Base-by-base conservation (phyloP, 768 basidiomycete genomes). In the Suillus paluster region DNA sequence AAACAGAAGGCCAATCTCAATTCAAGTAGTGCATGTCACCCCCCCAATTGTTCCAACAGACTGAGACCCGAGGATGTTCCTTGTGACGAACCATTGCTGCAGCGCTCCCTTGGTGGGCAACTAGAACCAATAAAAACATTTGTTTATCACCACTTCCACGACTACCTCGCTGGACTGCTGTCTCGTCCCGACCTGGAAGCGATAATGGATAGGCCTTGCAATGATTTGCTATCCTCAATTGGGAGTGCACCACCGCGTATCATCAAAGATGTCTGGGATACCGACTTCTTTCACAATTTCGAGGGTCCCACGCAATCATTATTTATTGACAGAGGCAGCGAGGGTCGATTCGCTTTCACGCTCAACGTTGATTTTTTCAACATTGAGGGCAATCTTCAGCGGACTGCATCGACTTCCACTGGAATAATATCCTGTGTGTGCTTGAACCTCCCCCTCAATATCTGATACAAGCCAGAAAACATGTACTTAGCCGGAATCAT, bases 401-500 rank as follows among this genome's bases (percentile, higher is more conserved):
- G 6, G 30, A 30, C 3, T 30, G 30, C 30, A 30, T 30, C 30
- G 30, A 30, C 30, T 30, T 30, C 30, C 30, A 30, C 30, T 30
- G 30, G 30, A 30, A 30, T 30, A 30, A 30, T 30, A 3, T 30
- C 30, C 30, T 30, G 30, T 30, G 62, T 73, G 7, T 66, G 72
- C 19, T 66, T 79, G 8, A 78, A 78, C 55, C 70, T 81, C 5
- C 80, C 79, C 5, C 70, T 64, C 3, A 63, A 73, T 33, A 58
- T 73, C 7, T 71, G 73, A 10, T 78, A 75, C 62, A 66, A 70
- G 5, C 63, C 63, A 2, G 73, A 81, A 59, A 83, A 83, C 54
- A 69, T 83, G 60, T 82, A 72, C 60, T 68, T 82, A 0, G 78
- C 72, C 1, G 81, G 78, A 0, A 65, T 84, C 25, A 79, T 82